Evolutionary conservation across 2,329 filamentous ascomycete species (phyloP).

Genomic region (Pestalotiopsis sp.): DNA sequence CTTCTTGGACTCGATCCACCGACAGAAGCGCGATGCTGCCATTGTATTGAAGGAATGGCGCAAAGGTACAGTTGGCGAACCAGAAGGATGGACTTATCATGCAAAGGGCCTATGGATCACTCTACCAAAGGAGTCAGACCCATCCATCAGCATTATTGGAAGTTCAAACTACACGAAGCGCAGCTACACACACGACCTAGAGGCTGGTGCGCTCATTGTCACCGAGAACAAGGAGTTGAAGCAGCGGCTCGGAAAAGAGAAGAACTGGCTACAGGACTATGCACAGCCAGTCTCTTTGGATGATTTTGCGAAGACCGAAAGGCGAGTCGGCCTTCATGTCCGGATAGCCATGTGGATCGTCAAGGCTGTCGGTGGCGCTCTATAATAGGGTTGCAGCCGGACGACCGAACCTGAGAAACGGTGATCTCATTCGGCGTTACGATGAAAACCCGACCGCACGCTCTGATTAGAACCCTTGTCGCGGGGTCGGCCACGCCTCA

Average conservation of each 20-base stretch:
- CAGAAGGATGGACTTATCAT: constrained; percentile 94
- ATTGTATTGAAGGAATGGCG: constrained; percentile 88
- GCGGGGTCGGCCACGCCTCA: background rate
- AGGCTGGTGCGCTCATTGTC: constrained; percentile 84
- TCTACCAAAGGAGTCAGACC: constrained; percentile 65
- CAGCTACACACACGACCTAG: constrained; percentile 89
- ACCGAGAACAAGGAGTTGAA: constrained; percentile 77
- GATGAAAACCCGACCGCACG: background rate
- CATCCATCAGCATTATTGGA: constrained; percentile 81
- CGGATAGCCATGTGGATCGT: constrained; percentile 94
- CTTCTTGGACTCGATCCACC: constrained; percentile 68
- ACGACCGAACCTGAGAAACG: background rate
- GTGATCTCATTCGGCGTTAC: background rate
- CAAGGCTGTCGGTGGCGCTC: constrained; percentile 79
- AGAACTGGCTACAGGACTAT: constrained; percentile 77
- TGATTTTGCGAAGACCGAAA: constrained; percentile 80
- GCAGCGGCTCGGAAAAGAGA: constrained; percentile 75
- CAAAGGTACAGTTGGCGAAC: constrained; percentile 76
- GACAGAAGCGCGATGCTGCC: constrained; percentile 49
- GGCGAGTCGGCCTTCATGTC: constrained; percentile 84
- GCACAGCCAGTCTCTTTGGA: constrained; percentile 70
- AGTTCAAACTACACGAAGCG: constrained; percentile 96
- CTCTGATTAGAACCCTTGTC: background rate
- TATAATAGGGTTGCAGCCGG: constrained; percentile 50
- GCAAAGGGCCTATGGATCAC: constrained; percentile 95